Base-by-base conservation (phyloP, 2,329 filamentous ascomycete genomes). In the Hypoxylon sp. region DNA sequence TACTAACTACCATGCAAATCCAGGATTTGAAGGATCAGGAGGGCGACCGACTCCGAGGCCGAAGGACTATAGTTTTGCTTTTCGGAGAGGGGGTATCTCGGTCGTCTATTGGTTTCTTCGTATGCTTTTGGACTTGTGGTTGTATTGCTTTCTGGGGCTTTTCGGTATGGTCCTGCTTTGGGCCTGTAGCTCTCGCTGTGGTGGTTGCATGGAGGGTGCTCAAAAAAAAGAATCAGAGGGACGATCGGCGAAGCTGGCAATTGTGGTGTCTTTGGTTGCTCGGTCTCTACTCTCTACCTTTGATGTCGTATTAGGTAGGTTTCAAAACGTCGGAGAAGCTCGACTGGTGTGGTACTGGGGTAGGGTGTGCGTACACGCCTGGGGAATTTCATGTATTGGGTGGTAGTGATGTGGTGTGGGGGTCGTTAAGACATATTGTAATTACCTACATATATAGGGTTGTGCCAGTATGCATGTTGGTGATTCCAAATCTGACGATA, bases 1-100 rank as follows among this genome's bases (percentile, higher is more conserved):
- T 73, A 22, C 44, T 71, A 30, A 73, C 71, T 4, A 72, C 71
- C 20, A 72, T 72, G 68, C 71, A 72, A 70, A 74, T 41, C 64
- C 70, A 26, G 7, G 24, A 26, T 7, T 7, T 26, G 4, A 26
- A 26, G 7, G 24, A 26, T 7, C 24, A 26, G 26, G 67, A 54
- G 3, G 72, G 72, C 2, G 72, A 74, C 39, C 46, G 67, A 7
- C 64, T 46, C 1, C 69, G 70, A 1, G 69, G 68, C 1, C 68
- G 72, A 10, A 61, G 65, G 44, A 73, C 72, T 0, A 63, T 72
- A 13, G 62, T 62, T 0, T 64, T 74, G 6, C 65, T 57, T 46
- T 54, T 73, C 2, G 71, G 72, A 0, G 72, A 73, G 17, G 48
- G 26, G 13, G 57, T 66, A 48, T 70, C 64, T 1, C 64, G 64